Conservation (phyloP, 2,329 filamentous ascomycete genomes). For the Aureobasidium sp. region DNA sequence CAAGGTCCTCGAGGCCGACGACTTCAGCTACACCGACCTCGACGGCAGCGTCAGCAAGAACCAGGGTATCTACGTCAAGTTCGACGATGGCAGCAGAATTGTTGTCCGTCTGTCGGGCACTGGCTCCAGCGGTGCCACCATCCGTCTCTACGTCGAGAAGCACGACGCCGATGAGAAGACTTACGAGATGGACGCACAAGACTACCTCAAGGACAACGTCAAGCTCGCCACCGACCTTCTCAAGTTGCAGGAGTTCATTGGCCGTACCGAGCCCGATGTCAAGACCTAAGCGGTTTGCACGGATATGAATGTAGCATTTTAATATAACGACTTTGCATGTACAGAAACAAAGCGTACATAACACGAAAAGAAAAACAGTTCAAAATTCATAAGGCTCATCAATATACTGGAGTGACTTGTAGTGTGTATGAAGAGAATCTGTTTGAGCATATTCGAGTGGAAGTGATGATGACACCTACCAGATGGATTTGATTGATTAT, state of each 20-base stretch:
- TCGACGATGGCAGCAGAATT: conserved; percentile 89
- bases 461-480: background rate
- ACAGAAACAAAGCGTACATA: background rate
- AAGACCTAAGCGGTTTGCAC: conserved; percentile 61
- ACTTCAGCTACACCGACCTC: conserved; percentile 98
- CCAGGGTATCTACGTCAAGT: conserved; percentile 91
- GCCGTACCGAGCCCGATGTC: conserved; percentile 88
- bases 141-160: conserved; percentile 95
- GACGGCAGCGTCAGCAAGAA: conserved; percentile 93
- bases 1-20: conserved; percentile 81
- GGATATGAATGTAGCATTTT: background rate
- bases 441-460: too few relatives aligned
- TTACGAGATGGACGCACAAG: conserved; percentile 78
- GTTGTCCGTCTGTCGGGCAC: conserved; percentile 93
- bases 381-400: background rate
- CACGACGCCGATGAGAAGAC: conserved; percentile 75
- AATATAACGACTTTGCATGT: conserved; percentile 14
- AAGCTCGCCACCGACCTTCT: conserved; percentile 75
- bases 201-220: conserved; percentile 87
- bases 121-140: conserved; percentile 89
- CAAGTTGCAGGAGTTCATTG: conserved; percentile 89
- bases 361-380: conserved; percentile 8
- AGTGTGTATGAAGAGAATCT: background rate
- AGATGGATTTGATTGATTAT: background rate
- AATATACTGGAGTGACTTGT: background rate